Conservation (phyloP, 2,329 filamentous ascomycete genomes). For the Aspergillus sp. region DNA sequence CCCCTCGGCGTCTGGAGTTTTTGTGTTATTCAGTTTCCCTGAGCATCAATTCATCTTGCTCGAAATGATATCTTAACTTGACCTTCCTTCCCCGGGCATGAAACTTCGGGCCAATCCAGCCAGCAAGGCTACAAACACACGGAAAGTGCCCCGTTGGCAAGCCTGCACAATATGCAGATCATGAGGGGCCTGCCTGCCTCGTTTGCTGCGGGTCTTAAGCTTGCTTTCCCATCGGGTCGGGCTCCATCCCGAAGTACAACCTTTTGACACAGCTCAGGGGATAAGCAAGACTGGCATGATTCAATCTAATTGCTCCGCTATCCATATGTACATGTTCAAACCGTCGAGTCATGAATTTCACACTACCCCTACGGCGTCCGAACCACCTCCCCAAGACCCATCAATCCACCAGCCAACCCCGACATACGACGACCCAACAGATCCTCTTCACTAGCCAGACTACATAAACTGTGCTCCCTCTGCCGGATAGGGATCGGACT, state of each 20-base stretch:
- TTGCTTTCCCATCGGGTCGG: not conserved
- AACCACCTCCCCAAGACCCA: slow-evolving; percentile 47
- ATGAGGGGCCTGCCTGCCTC: not conserved
- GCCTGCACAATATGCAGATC: not conserved
- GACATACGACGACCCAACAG: slow-evolving; percentile 60
- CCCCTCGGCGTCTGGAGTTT: not conserved
- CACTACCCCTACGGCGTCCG: slow-evolving; percentile 33
- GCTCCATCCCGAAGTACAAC: not conserved
- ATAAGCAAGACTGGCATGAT: not conserved
- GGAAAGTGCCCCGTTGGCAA: not conserved
- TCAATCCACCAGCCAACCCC: slow-evolving; percentile 57
- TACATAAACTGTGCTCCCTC: slow-evolving; percentile 53
- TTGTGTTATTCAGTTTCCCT: not conserved
- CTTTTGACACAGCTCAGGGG: not conserved
- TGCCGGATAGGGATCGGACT: slow-evolving; percentile 28
- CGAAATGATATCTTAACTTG: too few relatives aligned
- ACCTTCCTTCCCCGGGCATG: too few relatives aligned
- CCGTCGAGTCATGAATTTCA: not conserved
- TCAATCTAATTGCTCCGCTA: not conserved
- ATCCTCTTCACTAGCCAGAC: slow-evolving; percentile 62
- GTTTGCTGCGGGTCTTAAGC: not conserved
- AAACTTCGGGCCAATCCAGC: too few relatives aligned
- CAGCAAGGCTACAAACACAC: not conserved
- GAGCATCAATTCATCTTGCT: too few relatives aligned
- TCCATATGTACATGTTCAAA: not conserved